Base-by-base conservation (phyloP, 306 rosid genomes). In the Acacia crassicarpa region DNA sequence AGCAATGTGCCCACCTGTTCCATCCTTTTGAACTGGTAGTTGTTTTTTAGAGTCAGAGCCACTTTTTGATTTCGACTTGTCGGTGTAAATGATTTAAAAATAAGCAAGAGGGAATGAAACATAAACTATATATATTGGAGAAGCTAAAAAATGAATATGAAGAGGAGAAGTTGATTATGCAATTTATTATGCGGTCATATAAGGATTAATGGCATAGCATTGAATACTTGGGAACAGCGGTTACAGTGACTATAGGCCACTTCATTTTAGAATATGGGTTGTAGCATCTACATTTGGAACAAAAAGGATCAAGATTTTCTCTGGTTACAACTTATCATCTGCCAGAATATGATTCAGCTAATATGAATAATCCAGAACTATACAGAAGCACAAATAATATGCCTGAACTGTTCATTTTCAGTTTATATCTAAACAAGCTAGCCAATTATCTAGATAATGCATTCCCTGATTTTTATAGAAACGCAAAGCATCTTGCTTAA, bases 1-100 rank as follows among this genome's bases (percentile, higher is more conserved):
- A 71, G 99, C 99, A 89, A 96, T 96, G 81, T 91, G 89, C 54
- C 97, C 90, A 0, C 97, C 90, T 51, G 97, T 80, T 32, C 92
- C 99, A 82, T 93, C 98, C 83, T 93, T 93, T n/a, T 93, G 91
- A 86, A 89, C 76, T 0, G 88, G 75, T 12, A 86, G 43, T 76
- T 96, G 98, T 92, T 92, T 95, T 89, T 93, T 96, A 63, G 89
- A 78, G 79, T 92, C 98, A 16, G 91, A 74, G 72, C 86, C 90
- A 85, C 83, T 78, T 46, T 85, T 83, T 6, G 92, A 88, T 80
- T 91, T 96, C n/a, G 91, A 88, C 89, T 93, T 96, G 38, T 96
- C 99, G 93, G 70, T 66, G 71, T 30, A 67, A 82, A 74, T 19
- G 23, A 69, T 27, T 20, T 15, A 82, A 59, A 79, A 59, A 22